These are phyloP conservation scores for Nicotiana paniculata DNA, from an alignment of 257 asterid genomes.

Conservation along the genomic window DNA sequence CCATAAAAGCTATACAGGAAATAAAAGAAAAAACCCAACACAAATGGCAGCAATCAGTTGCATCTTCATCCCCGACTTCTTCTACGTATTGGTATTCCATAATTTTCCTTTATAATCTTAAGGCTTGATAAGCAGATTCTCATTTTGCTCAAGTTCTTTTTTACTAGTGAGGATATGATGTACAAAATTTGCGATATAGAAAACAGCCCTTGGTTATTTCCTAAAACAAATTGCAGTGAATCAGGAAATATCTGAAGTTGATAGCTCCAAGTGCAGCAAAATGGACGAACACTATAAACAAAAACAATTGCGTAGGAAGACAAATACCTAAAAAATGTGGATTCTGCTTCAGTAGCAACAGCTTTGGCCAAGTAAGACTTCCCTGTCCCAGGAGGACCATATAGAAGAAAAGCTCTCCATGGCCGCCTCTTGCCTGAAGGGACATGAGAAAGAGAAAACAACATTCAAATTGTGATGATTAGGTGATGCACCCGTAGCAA, in stretches of 20 bases:
- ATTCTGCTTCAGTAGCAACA: conserved; percentile 99
- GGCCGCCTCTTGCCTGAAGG: conserved; percentile 88
- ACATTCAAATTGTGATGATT: neutral
- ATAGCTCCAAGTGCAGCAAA: neutral
- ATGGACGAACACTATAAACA: neutral
- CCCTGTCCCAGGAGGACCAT: conserved; percentile 99
- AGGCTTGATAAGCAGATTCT: neutral
- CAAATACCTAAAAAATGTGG: conserved; percentile 86
- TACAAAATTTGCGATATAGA: neutral
- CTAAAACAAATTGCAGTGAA: neutral
- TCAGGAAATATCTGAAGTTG: neutral
- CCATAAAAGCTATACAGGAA: neutral
- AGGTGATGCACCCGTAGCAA: neutral
- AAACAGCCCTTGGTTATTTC: neutral
- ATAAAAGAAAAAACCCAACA: neutral
- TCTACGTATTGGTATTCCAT: neutral
- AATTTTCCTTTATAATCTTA: neutral
- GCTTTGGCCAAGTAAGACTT: conserved; percentile 98
- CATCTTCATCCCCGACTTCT: neutral
- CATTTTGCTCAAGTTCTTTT: neutral
- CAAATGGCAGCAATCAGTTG: neutral
- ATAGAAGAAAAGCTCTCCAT: conserved; percentile 97
- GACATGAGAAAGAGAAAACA: neutral
- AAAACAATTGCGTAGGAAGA: conserved; percentile 8
- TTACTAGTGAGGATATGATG: neutral